phyloP scores from a whole-genome alignment of 2,329 filamentous ascomycete species.

The Calonectria pseudoturangicola region DNA sequence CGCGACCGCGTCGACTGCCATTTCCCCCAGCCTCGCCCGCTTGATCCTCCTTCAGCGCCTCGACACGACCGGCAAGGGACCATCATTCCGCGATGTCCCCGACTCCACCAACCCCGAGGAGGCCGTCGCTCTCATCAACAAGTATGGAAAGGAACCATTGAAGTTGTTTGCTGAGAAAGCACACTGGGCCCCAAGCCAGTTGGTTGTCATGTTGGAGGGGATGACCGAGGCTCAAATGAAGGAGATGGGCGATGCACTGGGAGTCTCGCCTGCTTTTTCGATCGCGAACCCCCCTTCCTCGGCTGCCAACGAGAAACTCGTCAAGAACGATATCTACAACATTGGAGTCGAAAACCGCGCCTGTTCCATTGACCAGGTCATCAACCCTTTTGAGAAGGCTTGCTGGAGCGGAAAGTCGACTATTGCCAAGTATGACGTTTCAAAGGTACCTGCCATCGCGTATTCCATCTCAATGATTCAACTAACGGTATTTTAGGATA shows the following conservation, averaged over 20 bases:
- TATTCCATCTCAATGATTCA: neutral
- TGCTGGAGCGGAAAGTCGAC: constrained; percentile 68
- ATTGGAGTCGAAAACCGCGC: constrained; percentile 60
- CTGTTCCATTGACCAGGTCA: constrained; percentile 63
- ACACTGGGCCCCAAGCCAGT: constrained; percentile 67
- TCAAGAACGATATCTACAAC: constrained; percentile 64
- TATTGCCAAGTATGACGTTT: constrained; percentile 65
- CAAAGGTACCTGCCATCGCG: constrained; percentile 60
- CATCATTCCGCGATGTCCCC: constrained; percentile 68
- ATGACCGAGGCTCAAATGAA: constrained; percentile 68
- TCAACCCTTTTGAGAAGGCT: constrained; percentile 64
- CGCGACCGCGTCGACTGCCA: constrained; percentile 60
- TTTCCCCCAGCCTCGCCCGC: constrained; percentile 73
- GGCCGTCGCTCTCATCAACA: constrained; percentile 74
- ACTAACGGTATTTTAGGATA: constrained; percentile 60
- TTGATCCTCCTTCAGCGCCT: constrained; percentile 76
- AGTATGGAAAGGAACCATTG: constrained; percentile 72
- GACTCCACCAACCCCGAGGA: constrained; percentile 64
- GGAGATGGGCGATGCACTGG: constrained; percentile 62
- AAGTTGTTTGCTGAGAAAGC: constrained; percentile 68
- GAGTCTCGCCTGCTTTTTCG: constrained; percentile 67
- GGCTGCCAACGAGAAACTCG: constrained; percentile 64
- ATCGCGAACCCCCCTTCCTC: constrained; percentile 67
- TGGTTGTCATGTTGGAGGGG: constrained; percentile 77
- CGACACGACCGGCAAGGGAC: constrained; percentile 67